Conservation (phyloP, 2,329 filamentous ascomycete species). For the Hypoxylon sp. region DNA sequence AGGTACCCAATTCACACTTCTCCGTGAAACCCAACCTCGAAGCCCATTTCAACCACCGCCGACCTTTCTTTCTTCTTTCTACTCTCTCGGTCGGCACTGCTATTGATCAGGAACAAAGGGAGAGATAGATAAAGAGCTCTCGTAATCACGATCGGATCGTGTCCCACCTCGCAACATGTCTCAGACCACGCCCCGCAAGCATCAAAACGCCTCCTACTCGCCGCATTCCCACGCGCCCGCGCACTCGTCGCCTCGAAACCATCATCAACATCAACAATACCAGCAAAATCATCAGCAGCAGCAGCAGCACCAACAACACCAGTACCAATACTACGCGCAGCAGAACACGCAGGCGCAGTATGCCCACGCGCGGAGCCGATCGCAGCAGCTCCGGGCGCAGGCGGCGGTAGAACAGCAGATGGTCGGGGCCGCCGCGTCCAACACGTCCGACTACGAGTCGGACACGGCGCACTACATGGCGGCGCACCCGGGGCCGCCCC, state of each 20-base stretch:
- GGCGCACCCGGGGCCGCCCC: slow-evolving; percentile 49
- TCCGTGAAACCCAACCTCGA: slow-evolving; percentile 11
- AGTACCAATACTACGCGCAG: slow-evolving; percentile 27
- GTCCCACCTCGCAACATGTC: too few relatives aligned
- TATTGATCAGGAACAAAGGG: not conserved
- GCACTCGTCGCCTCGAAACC: slow-evolving; percentile 9
- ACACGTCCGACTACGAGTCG: slow-evolving; percentile 70
- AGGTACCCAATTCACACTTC: slow-evolving; percentile 9
- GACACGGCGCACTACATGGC: slow-evolving; percentile 63
- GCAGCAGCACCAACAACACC: slow-evolving; percentile 24
- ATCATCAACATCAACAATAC: slow-evolving; percentile 10
- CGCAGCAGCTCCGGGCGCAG: slow-evolving; percentile 41
- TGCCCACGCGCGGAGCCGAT: slow-evolving; percentile 48
- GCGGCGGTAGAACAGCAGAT: slow-evolving; percentile 38
- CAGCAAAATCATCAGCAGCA: slow-evolving; percentile 9
- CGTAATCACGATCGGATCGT: too few relatives aligned
- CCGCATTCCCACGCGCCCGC: slow-evolving; percentile 19
- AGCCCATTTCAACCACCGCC: not conserved
- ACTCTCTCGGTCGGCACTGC: not conserved
- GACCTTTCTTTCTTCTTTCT: not conserved
- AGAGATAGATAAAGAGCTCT: too few relatives aligned
- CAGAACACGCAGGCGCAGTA: slow-evolving; percentile 46
- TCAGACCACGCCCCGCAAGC: slow-evolving; percentile 47
- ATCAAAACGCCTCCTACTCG: slow-evolving; percentile 38
- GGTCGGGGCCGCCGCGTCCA: slow-evolving; percentile 39